Evolutionary conservation across 2,329 filamentous ascomycete genomes (phyloP), one percentile per base, ranked within the genome.

Genomic region (Beauveria asiatica): DNA sequence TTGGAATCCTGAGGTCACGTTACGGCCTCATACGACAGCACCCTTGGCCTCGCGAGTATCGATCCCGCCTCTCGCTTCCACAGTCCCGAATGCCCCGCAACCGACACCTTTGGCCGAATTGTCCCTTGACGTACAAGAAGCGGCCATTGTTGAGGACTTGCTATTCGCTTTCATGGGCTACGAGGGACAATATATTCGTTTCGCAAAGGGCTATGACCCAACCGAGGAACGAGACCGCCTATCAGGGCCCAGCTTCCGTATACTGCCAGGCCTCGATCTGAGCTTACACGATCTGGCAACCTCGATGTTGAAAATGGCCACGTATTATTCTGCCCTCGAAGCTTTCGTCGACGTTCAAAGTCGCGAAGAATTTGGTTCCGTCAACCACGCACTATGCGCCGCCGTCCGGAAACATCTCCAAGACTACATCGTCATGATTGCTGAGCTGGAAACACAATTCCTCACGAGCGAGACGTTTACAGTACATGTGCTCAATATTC

Each of bases 141-240:
- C 86, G 25, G 89, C 85, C 9, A 88, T 99, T 51, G 79, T 97
- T 48, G 92, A 97, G 66, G 94, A 99, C 67, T 75, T 99, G 17
- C 75, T 97, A 41, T 97, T 93, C 70, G 92, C 96, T 5, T 95
- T 97, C 67, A 97, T 99, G 92, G 94, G 94, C 25, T 96, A 92
- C 64, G 94, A 99, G 74, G 94, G 94, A n/a, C 92, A 96, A 72
- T 97, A 97, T 70, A 89, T 99, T 63, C 89, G 90, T 59, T 97
- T 91, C 70, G 83, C 83, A 61, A 88, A 90, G 65, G 83, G 83
- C 9, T 97, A 96, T 71, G 87, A 96, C 66, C 91, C 92, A 0
- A 77, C 82, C 3, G 85, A 90, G 56, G 94, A 99, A 75, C 90
- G 93, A 68, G 91, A 95, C 68, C 86, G 92, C 16, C 78, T 99